Evolutionary conservation across 495 filamentous ascomycete species (phyloP).

Genomic region (Daldinia loculata): DNA sequence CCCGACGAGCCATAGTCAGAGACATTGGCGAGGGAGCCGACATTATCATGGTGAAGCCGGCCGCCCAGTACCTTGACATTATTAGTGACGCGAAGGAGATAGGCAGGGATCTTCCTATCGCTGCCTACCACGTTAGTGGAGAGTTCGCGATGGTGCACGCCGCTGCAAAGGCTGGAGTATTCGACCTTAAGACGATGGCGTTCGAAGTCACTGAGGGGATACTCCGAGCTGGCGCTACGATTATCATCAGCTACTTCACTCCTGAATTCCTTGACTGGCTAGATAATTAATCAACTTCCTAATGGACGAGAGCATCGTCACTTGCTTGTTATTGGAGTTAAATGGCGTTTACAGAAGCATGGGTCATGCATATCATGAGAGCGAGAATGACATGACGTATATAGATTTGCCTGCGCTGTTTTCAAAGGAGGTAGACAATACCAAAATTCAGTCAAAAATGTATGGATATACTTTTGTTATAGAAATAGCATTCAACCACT

Average conservation of each 20-base stretch:
- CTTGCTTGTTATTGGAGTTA: not conserved
- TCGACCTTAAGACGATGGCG: conserved; percentile 93
- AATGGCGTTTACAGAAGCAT: conserved; percentile 8
- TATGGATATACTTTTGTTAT: not conserved
- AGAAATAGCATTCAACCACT: not conserved
- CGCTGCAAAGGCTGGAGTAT: conserved; percentile 95
- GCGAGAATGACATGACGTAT: conserved; percentile 28
- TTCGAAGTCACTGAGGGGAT: conserved; percentile 95
- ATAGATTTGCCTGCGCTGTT: conserved; percentile 19
- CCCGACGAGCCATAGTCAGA: conserved; percentile 86
- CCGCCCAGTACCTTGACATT: conserved; percentile 92
- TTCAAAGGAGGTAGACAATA: not conserved
- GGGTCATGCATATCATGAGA: conserved; percentile 17
- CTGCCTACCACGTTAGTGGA: conserved; percentile 95
- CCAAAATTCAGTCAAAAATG: not conserved
- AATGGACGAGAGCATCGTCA: not conserved
- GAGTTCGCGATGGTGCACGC: conserved; percentile 99
- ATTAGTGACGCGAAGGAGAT: conserved; percentile 96
- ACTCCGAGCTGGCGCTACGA: conserved; percentile 87
- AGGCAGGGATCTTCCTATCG: conserved; percentile 86
- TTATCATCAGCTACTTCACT: conserved; percentile 92
- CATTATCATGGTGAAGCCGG: conserved; percentile 99
- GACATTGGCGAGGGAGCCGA: conserved; percentile 95
- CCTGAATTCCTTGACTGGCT: conserved; percentile 94
- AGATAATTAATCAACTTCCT: conserved; percentile 43